Percentiles rank a stretch among this genome's conserved stretches.
Conservation (phyloP, 192 early-diverging fungal species). For the Backusella liffmaniae region DNA sequence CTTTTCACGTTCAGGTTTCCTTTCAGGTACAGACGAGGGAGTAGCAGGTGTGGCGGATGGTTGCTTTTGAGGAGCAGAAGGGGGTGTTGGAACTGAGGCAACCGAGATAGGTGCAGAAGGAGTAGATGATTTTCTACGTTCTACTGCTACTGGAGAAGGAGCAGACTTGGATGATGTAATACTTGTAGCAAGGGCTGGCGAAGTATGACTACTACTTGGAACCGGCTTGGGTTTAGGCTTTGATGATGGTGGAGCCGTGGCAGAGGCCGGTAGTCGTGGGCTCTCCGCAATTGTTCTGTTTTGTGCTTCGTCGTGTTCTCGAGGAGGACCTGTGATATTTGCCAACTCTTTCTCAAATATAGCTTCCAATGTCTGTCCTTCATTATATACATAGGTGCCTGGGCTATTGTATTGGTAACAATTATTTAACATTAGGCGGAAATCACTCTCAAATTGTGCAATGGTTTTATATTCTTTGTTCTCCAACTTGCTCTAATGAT, state of each 20-base stretch:
- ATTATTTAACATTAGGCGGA: conserved; percentile 54
- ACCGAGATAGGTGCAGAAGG: neutral
- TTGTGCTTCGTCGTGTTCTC: conserved; percentile 30
- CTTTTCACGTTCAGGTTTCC: neutral
- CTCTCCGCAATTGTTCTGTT: conserved; percentile 52
- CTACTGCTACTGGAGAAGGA: neutral
- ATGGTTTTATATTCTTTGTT: conserved; percentile 37
- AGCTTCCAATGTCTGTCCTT: conserved; percentile 52
- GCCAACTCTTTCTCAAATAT: conserved; percentile 51
- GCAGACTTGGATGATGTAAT: conserved; percentile 14
- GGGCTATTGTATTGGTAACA: conserved; percentile 64
- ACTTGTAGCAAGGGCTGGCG: neutral
- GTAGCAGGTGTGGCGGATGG: neutral
- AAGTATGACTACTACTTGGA: neutral
- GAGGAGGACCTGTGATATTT: conserved; percentile 20
- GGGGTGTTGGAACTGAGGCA: neutral
- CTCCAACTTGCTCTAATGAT: conserved; percentile 38
- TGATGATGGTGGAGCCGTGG: neutral
- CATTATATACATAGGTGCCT: conserved; percentile 57
- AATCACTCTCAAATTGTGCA: conserved; percentile 50
- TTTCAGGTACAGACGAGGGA: neutral
- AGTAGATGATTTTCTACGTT: conserved; percentile 3
- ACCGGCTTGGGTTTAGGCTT: conserved; percentile 32
- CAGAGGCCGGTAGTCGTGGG: conserved; percentile 18
- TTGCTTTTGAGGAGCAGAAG: neutral